Evolutionary conservation across 1,139 yeast species (phyloP), one percentile per base, ranked within the genome.

Genomic region (Hyphopichia buzzinii): DNA sequence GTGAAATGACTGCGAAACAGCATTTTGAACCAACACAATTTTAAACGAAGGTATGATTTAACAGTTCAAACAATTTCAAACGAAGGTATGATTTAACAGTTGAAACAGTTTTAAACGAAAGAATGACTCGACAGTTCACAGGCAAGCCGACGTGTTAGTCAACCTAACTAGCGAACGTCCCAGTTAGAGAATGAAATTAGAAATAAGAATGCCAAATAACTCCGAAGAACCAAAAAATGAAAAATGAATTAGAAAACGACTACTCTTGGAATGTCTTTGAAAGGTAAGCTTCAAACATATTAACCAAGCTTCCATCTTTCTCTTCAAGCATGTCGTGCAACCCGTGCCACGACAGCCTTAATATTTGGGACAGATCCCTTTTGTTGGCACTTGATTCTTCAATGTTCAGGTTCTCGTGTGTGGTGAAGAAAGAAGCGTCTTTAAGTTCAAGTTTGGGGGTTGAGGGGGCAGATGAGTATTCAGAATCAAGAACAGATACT

Each of bases 271-370:
- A 25, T 7, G 27, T 25, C 10, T 27, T 14, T 12, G 15, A 12
- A 15, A 27, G 29, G 17, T 27, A 27, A 8, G 17, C 17, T 7
- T 27, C 29, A 15, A 27, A 27, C 29, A 27, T 27, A 7, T 13
- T 12, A 15, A 27, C 17, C 17, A 27, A 27, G 8, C 23, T 10
- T 6, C 23, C 10, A 10, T 19, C 23, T 19, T 10, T 19, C 10
- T 10, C 23, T 10, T 19, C 23, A 10, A 10, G 23, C 6, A 19
- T 10, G 10, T 19, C 23, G 8, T 19, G 23, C 23, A 19, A 19
- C 8, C 23, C 23, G 23, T 19, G 8, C 23, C 23, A 19, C 23
- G 23, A 19, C 6, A 10, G 6, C 23, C 23, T 19, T 6, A 19
- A 10, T 19, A 19, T 19, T 10, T 6, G 23, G 23, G 23, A 19